A percentile compares a stretch with the other conserved stretches of the same genome.
Evolutionary conservation across 2,329 filamentous ascomycete genomes (phyloP).

Genomic region (Colletotrichum plurivorum): DNA sequence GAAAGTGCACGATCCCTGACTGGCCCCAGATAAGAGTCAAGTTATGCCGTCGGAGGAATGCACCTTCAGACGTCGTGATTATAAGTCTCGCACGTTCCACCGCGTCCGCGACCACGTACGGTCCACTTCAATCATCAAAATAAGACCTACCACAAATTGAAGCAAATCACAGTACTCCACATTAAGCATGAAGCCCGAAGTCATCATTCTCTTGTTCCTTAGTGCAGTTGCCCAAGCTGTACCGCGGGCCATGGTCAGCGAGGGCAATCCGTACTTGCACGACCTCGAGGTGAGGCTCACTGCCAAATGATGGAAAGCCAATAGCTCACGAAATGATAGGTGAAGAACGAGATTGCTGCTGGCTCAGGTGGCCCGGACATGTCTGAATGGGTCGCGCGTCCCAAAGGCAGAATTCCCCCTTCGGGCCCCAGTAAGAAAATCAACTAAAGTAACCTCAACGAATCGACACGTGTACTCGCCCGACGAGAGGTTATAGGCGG

Average conservation of each 20-base stretch:
- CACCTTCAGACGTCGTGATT: too few relatives aligned
- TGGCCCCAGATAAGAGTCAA: too few relatives aligned
- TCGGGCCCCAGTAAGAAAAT: neutral
- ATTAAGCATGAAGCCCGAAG: neutral
- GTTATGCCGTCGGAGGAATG: too few relatives aligned
- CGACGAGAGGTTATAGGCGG: too few relatives aligned
- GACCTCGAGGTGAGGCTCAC: constrained; percentile 1
- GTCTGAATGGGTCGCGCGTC: constrained; percentile 7
- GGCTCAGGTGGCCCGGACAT: neutral
- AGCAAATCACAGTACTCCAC: neutral
- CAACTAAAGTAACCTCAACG: neutral
- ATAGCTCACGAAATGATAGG: neutral
- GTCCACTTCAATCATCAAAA: neutral
- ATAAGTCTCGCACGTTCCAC: too few relatives aligned
- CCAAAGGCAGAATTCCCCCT: neutral
- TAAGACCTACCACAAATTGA: rapidly evolving
- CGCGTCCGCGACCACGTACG: rapidly evolving
- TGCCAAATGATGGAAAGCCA: neutral
- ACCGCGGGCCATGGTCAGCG: constrained; percentile 5
- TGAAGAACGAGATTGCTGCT: constrained; percentile 9
- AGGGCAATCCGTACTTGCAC: neutral
- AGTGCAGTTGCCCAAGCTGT: constrained; percentile 11
- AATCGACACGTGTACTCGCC: too few relatives aligned
- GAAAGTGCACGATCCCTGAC: too few relatives aligned
- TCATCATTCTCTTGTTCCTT: neutral